Conservation (phyloP, 306 rosid genomes). For the Malus fusca region DNA sequence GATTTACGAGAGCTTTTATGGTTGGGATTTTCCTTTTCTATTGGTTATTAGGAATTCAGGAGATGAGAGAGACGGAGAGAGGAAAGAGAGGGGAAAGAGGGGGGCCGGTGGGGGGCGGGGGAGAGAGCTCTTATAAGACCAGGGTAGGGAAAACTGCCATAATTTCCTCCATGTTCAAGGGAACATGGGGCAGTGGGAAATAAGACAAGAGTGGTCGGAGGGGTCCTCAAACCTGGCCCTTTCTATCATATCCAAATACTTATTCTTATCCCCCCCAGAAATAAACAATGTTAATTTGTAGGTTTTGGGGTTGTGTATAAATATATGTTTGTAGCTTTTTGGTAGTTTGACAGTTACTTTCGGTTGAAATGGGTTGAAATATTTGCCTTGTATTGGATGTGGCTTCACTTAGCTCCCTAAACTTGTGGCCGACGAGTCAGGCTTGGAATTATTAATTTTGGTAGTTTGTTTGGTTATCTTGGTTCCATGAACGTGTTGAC, state of each 20-base stretch:
- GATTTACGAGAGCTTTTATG: neutral
- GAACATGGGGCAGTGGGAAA: conserved; percentile 67
- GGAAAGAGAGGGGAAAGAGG: neutral
- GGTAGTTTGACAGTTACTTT: conserved; percentile 27
- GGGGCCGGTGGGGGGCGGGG: conserved; percentile 6
- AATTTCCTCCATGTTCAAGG: conserved; percentile 93
- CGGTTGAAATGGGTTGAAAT: conserved; percentile 8
- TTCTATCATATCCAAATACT: conserved; percentile 35
- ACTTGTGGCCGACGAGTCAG: neutral
- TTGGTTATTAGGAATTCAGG: neutral
- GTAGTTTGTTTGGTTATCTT: conserved; percentile 14
- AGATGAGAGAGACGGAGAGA: neutral
- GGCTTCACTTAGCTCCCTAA: conserved; percentile 10
- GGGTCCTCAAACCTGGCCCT: conserved; percentile 42
- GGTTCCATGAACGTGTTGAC: conserved; percentile 10
- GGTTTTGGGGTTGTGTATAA: neutral
- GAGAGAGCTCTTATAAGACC: conserved; percentile 17
- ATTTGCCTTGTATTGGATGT: neutral
- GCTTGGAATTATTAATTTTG: neutral
- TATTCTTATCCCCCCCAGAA: conserved; percentile 9
- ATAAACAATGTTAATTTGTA: neutral
- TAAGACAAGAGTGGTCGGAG: conserved; percentile 56
- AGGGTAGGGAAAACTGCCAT: conserved; percentile 44
- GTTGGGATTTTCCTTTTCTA: neutral
- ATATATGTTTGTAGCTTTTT: neutral